Conservation (phyloP, 768 basidiomycete species). For the Hypsizygus marmoreus region DNA sequence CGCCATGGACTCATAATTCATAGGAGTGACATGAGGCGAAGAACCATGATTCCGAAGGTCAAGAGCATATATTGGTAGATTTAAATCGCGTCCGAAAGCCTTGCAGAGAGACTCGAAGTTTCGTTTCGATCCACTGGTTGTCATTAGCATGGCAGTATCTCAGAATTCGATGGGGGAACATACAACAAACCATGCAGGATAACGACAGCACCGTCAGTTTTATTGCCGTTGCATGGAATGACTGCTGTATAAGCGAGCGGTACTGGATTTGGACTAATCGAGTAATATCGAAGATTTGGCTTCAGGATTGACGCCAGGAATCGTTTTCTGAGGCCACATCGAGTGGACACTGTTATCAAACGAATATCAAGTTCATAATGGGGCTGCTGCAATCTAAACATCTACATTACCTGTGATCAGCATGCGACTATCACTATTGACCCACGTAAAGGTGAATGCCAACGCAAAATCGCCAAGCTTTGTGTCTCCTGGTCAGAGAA, state of each 20-base stretch:
- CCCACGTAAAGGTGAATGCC: too few species aligned
- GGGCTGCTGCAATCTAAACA: too few species aligned
- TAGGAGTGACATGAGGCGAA: slow-evolving; percentile 69
- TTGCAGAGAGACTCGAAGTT: slow-evolving; percentile 83
- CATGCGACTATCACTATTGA: too few species aligned
- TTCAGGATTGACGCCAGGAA: neutral
- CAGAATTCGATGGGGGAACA: slow-evolving; percentile 20
- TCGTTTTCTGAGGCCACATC: too few species aligned
- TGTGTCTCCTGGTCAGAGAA: too few species aligned
- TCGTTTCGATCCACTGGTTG: slow-evolving; percentile 72
- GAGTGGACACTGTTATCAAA: too few species aligned
- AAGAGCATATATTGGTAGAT: slow-evolving; percentile 70
- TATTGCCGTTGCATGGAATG: slow-evolving; percentile 23
- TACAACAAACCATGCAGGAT: slow-evolving; percentile 65
- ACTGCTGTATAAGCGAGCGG: slow-evolving; percentile 20
- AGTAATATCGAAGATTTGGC: slow-evolving; percentile 4
- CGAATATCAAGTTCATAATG: too few species aligned
- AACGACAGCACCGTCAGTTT: slow-evolving; percentile 43
- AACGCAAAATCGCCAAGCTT: too few species aligned
- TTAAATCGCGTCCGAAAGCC: slow-evolving; percentile 58
- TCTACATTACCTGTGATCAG: too few species aligned
- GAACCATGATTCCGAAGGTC: slow-evolving; percentile 82
- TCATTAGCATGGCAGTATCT: neutral
- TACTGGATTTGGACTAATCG: slow-evolving; percentile 9
- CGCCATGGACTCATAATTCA: slow-evolving; percentile 77